phyloP scores from a whole-genome alignment of 768 basidiomycete species.

The Leccinellum luteum region DNA sequence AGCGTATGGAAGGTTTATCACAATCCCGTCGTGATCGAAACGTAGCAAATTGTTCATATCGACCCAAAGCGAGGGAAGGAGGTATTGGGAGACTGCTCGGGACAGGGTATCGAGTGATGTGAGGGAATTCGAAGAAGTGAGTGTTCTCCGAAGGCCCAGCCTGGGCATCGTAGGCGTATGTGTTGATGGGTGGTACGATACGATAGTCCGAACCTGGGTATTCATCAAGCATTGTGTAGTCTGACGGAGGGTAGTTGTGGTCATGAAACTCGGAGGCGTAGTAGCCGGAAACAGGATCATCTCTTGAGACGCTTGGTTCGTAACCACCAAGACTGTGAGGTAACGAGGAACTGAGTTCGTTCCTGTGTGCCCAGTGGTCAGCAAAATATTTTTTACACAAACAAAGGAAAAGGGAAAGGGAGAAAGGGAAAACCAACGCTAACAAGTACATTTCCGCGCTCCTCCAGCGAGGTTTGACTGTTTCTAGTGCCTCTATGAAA shows the following conservation, averaged over 20 bases:
- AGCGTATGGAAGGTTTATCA: slow-evolving; percentile 6
- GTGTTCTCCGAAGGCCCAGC: slow-evolving; percentile 9
- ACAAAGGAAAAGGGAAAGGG: neutral
- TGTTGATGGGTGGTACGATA: slow-evolving; percentile 7
- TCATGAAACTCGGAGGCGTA: slow-evolving; percentile 10
- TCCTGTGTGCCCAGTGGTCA: slow-evolving; percentile 29
- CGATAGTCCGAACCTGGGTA: slow-evolving; percentile 15
- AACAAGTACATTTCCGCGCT: slow-evolving; percentile 35
- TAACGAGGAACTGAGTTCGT: slow-evolving; percentile 27
- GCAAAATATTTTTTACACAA: too few relatives aligned
- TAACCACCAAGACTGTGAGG: slow-evolving; percentile 26
- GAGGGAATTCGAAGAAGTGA: slow-evolving; percentile 28
- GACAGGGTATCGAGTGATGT: slow-evolving; percentile 27
- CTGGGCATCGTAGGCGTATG: slow-evolving; percentile 12
- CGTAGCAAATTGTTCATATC: slow-evolving; percentile 5
- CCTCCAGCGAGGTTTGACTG: slow-evolving; percentile 30
- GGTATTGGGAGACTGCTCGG: slow-evolving; percentile 20
- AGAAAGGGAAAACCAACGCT: slow-evolving; percentile 19
- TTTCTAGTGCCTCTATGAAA: slow-evolving; percentile 29
- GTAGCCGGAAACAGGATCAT: slow-evolving; percentile 4
- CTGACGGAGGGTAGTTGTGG: slow-evolving; percentile 8
- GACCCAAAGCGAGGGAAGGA: neutral
- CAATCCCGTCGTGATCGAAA: slow-evolving; percentile 13
- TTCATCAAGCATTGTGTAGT: slow-evolving; percentile 15
- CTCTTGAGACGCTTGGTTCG: slow-evolving; percentile 17